Evolutionary conservation across 768 basidiomycete species (phyloP), one percentile per base, ranked within the genome.

Genomic region (Boletellus sp.): DNA sequence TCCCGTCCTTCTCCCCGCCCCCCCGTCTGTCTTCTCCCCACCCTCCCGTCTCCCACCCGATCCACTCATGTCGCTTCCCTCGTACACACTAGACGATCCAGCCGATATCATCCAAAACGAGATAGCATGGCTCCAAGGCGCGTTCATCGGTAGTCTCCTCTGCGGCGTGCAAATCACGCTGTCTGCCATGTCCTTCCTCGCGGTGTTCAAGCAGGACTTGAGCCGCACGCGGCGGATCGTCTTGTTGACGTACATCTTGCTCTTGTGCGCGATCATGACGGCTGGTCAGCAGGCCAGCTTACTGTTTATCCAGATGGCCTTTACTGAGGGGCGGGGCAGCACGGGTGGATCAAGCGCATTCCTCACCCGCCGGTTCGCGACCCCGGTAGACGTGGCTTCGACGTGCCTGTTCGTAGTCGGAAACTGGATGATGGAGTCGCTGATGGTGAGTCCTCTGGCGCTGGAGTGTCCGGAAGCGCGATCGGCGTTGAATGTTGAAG

Each of bases 381-480:
- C 28, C 4, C 45, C 59, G 19, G 10, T 55, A 7, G 13, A 16
- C 28, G 9, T 54, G 13, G 50, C 26, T 20, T 49, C 55, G n/a
- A 35, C 45, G 12, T 19, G 13, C 19, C 17, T 60, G 28, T 61
- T 58, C n/a, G n/a, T 61, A 16, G 20, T 54, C 8, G 52, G 52
- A 3, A 58, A 51, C 22, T 60, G 59, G 59, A 54, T 60, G 59
- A 60, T 61, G 47, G 59, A 60, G 24, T 43, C 52, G 1, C 39
- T 60, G 23, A 16, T 60, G 50, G 59, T 60, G 39, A 61, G 55
- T 54, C 19, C n/a, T 44, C 11, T 45, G 31, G 10, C 8, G 9
- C 33, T 38, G 37, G 31, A 7, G 4, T 2, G 17, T 23, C 4
- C 13, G 17, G 34, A n/a, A 31, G 28, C 17, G 17, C 36, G n/a